A percentile compares a stretch with the other conserved stretches of the same genome.
phyloP scores from a whole-genome alignment of 169 alveolate species.

The Plasmodium fragile region DNA sequence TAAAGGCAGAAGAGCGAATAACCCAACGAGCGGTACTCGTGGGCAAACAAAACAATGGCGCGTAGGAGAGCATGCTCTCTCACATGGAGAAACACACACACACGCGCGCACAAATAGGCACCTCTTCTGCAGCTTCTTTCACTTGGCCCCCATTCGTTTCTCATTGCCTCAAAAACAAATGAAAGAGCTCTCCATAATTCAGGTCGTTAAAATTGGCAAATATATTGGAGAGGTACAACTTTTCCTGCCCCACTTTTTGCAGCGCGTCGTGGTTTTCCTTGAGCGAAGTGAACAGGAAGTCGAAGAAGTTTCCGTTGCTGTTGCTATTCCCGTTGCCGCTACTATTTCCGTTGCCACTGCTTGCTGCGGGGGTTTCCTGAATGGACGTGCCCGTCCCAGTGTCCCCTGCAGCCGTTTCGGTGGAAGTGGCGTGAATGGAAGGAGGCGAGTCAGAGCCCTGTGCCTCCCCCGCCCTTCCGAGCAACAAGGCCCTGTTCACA shows the following conservation, averaged over 20 bases:
- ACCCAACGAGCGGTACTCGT: background rate
- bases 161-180: conserved; percentile 10
- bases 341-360: no score
- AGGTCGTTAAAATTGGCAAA: conserved; percentile 42
- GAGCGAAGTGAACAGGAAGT: background rate
- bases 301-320: conserved; percentile 36
- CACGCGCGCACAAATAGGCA: background rate
- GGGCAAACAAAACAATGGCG: background rate
- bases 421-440: background rate
- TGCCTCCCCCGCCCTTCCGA: background rate
- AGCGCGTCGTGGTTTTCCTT: conserved; percentile 25
- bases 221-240: conserved; percentile 26
- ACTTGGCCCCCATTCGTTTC: background rate
- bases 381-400: background rate
- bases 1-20: background rate
- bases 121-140: background rate
- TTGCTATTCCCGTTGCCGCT: no score
- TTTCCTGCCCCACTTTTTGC: background rate
- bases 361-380: background rate
- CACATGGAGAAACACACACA: background rate
- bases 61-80: background rate
- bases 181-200: conserved; percentile 30
- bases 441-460: background rate
- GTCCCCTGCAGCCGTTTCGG: background rate
- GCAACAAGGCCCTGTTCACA: conserved; percentile 15